phyloP scores from a whole-genome alignment of 2,329 filamentous ascomycete genomes.

The Emergomyces orientalis region DNA sequence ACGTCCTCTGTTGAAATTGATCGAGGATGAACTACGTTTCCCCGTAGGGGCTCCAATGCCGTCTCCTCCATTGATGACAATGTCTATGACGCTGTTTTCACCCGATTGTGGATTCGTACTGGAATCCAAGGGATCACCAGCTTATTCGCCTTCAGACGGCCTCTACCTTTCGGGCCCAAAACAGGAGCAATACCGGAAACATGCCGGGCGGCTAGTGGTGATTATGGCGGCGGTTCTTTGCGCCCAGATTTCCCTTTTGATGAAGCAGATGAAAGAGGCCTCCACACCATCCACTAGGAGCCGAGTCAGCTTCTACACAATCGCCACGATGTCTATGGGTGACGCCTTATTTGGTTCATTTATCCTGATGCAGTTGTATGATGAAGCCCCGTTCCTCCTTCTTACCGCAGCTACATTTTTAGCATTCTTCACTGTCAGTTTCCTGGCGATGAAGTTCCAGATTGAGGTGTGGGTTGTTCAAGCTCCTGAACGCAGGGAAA shows the following conservation, averaged over 20 bases:
- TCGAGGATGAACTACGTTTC: conserved; percentile 51
- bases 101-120: conserved; percentile 59
- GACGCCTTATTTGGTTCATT: conserved; percentile 52
- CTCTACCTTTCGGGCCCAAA: conserved; percentile 50
- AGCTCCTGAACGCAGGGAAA: conserved; percentile 35
- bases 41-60: conserved; percentile 50
- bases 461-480: conserved; percentile 60
- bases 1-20: conserved; percentile 36
- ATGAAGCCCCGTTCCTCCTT: conserved; percentile 46
- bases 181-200: conserved; percentile 46
- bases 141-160: conserved; percentile 42
- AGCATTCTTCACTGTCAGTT: conserved; percentile 51
- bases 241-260: conserved; percentile 47
- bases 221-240: conserved; percentile 43
- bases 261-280: conserved; percentile 55
- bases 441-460: conserved; percentile 56
- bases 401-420: conserved; percentile 50
- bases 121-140: conserved; percentile 51
- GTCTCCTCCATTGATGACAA: conserved; percentile 43
- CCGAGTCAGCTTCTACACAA: conserved; percentile 55
- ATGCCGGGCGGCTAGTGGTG: conserved; percentile 45
- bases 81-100: conserved; percentile 54
- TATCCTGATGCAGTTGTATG: conserved; percentile 47
- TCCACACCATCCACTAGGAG: conserved; percentile 56
- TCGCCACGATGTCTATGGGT: conserved; percentile 52